Percentiles rank a stretch among this genome's conserved stretches.
phyloP scores from a whole-genome alignment of 257 asterid genomes.

The Thymus quinquecostatus region DNA sequence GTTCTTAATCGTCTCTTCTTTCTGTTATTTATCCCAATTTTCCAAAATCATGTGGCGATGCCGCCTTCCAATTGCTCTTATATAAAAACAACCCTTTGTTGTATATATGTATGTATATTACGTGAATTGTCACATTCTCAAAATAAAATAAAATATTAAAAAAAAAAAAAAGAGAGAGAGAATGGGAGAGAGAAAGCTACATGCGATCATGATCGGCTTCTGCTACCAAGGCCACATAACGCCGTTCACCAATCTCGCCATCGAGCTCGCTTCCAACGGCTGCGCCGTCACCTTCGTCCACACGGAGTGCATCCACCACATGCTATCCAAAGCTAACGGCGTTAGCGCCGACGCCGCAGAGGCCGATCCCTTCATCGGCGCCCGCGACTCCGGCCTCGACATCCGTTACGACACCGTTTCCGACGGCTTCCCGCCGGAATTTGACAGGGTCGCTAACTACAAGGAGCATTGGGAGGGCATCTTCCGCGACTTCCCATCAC shows the following conservation, averaged over 20 bases:
- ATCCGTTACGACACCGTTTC: constrained; percentile 47
- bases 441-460: constrained; percentile 34
- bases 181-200: neutral
- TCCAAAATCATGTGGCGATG: neutral
- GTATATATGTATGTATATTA: too few relatives aligned
- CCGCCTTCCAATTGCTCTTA: neutral
- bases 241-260: constrained; percentile 48
- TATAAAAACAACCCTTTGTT: too few relatives aligned
- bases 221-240: constrained; percentile 51
- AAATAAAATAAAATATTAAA: too few relatives aligned
- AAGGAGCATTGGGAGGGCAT: constrained; percentile 34
- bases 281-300: constrained; percentile 25
- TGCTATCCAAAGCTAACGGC: constrained; percentile 15
- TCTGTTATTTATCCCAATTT: neutral
- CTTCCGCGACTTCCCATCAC: constrained; percentile 37
- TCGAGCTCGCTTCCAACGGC: constrained; percentile 49
- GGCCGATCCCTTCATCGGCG: constrained; percentile 28
- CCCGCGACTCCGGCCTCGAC: constrained; percentile 53
- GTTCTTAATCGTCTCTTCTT: neutral
- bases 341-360: neutral
- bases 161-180: too few relatives aligned
- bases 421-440: constrained; percentile 50
- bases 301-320: constrained; percentile 15
- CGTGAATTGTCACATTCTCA: neutral
- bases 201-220: constrained; percentile 16